A percentile compares a stretch with the other conserved stretches of the same genome.
Evolutionary conservation across 306 rosid genomes (phyloP).

Genomic region (Quercus glauca): DNA sequence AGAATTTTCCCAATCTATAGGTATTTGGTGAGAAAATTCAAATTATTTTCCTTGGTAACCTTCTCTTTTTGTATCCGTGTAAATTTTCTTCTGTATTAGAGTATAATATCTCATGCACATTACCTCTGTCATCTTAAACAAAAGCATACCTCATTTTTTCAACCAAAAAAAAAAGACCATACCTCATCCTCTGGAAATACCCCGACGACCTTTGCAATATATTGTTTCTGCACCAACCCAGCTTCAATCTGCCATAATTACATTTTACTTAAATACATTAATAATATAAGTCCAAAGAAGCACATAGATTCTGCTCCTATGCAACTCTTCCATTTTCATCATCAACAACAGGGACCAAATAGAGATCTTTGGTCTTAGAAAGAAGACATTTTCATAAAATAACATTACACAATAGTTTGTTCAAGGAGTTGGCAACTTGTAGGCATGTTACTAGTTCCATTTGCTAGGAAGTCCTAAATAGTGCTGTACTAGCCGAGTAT

Average conservation of each 20-base stretch:
- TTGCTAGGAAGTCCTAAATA: not conserved
- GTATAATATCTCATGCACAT: no score
- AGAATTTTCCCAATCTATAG: no score
- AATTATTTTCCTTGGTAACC: no score
- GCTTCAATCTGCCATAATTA: constrained; percentile 71
- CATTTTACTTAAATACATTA: not conserved
- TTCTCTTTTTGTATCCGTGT: no score
- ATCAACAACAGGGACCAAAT: not conserved
- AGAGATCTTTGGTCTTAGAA: not conserved
- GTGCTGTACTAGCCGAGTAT: no score
- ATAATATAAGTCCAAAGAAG: not conserved
- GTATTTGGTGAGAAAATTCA: no score
- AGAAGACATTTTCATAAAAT: not conserved
- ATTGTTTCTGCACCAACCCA: constrained; percentile 74
- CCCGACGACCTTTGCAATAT: constrained; percentile 75
- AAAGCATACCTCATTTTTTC: no score
- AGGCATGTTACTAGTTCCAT: not conserved
- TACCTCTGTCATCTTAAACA: no score
- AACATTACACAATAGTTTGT: not conserved
- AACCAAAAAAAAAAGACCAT: constrained; percentile 12
- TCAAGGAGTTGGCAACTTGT: not conserved
- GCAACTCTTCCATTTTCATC: not conserved
- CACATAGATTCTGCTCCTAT: not conserved
- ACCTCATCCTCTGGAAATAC: constrained; percentile 73
- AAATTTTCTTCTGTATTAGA: no score